Percentiles rank a stretch among this genome's conserved stretches.
Conservation (phyloP, 495 filamentous ascomycete species). For the Xylaria scruposa region DNA sequence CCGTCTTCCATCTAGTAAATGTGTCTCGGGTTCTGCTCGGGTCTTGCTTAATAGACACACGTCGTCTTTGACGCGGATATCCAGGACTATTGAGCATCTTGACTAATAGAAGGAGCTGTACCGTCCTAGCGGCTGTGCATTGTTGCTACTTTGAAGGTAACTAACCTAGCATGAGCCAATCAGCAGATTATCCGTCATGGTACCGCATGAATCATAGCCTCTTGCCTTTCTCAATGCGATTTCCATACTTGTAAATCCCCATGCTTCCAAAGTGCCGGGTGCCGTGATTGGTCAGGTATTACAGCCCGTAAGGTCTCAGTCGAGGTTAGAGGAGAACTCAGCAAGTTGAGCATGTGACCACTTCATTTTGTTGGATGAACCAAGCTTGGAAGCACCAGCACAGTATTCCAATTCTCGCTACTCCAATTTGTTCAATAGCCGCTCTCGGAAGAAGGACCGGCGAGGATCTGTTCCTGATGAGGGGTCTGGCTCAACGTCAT, state of each 20-base stretch:
- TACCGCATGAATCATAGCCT: background rate
- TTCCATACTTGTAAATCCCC: background rate
- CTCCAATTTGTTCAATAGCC: background rate
- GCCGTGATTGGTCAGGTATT: background rate
- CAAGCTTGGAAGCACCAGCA: background rate
- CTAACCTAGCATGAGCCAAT: background rate
- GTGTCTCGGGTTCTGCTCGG: background rate
- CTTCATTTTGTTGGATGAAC: slow-evolving; percentile 3
- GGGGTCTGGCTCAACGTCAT: slow-evolving; percentile 22
- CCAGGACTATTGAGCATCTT: background rate
- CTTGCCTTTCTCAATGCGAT: background rate
- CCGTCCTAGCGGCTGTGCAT: background rate
- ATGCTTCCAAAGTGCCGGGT: slow-evolving; percentile 7
- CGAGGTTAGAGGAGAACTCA: slow-evolving; percentile 3
- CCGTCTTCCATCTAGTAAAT: background rate
- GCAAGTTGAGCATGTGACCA: slow-evolving; percentile 2
- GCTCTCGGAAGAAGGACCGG: background rate
- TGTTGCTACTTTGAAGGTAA: background rate
- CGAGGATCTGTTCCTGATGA: slow-evolving; percentile 19
- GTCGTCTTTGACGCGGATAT: background rate
- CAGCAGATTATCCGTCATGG: background rate
- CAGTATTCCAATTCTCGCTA: background rate
- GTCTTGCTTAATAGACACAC: background rate
- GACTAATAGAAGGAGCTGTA: background rate
- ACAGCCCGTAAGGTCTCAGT: background rate